A percentile compares a stretch with the other conserved stretches of the same genome.
Conservation (phyloP, 129 eudicot species). For the Solidago caesia region DNA sequence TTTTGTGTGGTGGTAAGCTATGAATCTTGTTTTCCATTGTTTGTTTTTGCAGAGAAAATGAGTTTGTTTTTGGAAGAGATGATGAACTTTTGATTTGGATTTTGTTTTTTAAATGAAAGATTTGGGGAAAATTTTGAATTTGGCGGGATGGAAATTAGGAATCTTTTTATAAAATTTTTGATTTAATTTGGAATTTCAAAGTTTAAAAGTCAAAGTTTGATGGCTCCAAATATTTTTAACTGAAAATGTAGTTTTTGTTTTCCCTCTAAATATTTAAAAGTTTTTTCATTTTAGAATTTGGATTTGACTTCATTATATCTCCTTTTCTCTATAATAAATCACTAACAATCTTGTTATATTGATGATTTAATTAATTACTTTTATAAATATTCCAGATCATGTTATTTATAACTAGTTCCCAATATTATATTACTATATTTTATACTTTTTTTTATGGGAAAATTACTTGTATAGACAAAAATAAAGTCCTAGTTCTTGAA, state of each 20-base stretch:
- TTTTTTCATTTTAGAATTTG: background rate
- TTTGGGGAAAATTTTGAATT: constrained; percentile 27
- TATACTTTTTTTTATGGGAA: too few species aligned
- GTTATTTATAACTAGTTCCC: too few species aligned
- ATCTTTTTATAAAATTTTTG: background rate
- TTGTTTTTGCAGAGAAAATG: background rate
- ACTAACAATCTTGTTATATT: too few species aligned
- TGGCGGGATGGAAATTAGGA: constrained; percentile 22
- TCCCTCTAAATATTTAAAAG: constrained; percentile 16
- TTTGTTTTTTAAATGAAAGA: constrained; percentile 18
- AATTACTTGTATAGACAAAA: too few species aligned
- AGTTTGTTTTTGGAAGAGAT: background rate
- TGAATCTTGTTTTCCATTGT: constrained; percentile 56
- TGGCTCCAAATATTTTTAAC: constrained; percentile 11
- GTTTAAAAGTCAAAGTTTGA: constrained; percentile 12
- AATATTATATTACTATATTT: too few species aligned
- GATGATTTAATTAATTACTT: too few species aligned
- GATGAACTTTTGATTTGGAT: background rate
- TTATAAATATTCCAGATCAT: too few species aligned
- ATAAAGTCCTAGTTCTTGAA: too few species aligned
- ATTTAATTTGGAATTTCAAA: constrained; percentile 5
- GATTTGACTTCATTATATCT: background rate
- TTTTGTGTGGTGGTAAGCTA: constrained; percentile 66
- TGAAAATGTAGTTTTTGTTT: constrained; percentile 3
- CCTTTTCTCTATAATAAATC: too few species aligned